Percentiles rank a stretch among this genome's conserved stretches.
These are phyloP conservation scores for Macrophomina pseudophaseolina DNA, from an alignment of 2,329 filamentous ascomycete genomes.

Conservation along the genomic window DNA sequence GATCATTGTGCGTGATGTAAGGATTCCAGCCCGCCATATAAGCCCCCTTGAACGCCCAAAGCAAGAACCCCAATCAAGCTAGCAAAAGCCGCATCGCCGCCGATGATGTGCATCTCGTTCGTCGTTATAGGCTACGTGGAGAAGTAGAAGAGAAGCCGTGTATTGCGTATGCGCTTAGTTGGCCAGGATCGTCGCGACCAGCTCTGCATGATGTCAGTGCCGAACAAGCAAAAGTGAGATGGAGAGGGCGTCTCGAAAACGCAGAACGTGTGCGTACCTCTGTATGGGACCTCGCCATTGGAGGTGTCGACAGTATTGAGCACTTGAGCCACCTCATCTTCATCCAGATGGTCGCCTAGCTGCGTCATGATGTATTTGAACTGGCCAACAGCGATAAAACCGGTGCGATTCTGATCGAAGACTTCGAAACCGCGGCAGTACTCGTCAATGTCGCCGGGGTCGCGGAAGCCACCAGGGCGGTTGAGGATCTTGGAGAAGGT, in stretches of 20 bases:
- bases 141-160: slow-evolving; percentile 1
- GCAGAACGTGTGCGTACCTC: slow-evolving; percentile 62
- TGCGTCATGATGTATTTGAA: slow-evolving; percentile 98
- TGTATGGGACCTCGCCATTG: slow-evolving; percentile 97
- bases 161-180: slow-evolving; percentile 16
- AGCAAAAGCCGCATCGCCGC: slow-evolving; percentile 16
- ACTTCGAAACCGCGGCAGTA: slow-evolving; percentile 99
- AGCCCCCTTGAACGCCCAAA: slow-evolving; percentile 19
- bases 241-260: too few relatives aligned
- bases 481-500: slow-evolving; percentile 96
- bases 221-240: not conserved
- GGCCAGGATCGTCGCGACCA: slow-evolving; percentile 27
- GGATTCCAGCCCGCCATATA: slow-evolving; percentile 9
- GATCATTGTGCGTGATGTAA: slow-evolving; percentile 14
- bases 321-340: slow-evolving; percentile 98
- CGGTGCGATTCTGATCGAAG: slow-evolving; percentile 98
- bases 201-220: slow-evolving; percentile 5
- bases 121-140: slow-evolving; percentile 16
- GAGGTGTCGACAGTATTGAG: slow-evolving; percentile 97
- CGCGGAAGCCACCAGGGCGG: slow-evolving; percentile 96
- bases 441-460: slow-evolving; percentile 95
- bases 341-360: slow-evolving; percentile 98
- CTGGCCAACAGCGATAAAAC: slow-evolving; percentile 96
- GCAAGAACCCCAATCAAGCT: slow-evolving; percentile 21
- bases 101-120: slow-evolving; percentile 16